Evolutionary conservation across 805 yeast species (phyloP).

Genomic region (Candida fluviatilis): DNA sequence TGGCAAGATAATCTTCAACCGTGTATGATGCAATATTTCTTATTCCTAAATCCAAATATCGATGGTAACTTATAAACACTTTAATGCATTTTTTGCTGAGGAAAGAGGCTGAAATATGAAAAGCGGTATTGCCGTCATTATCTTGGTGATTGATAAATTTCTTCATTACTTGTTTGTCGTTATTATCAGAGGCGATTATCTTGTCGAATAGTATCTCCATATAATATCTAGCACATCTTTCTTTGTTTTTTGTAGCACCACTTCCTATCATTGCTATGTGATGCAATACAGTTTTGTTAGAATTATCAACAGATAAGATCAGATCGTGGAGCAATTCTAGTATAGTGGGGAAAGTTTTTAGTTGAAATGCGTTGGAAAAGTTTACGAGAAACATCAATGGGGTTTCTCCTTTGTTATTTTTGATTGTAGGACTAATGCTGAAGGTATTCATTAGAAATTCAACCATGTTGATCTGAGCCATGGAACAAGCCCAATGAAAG

Average conservation of each 20-base stretch:
- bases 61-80: slow-evolving; percentile 81
- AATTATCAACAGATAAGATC: slow-evolving; percentile 32
- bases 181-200: slow-evolving; percentile 19
- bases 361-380: slow-evolving; percentile 36
- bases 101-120: slow-evolving; percentile 80
- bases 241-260: slow-evolving; percentile 24
- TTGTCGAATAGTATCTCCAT: slow-evolving; percentile 34
- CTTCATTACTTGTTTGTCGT: slow-evolving; percentile 26
- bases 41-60: slow-evolving; percentile 46
- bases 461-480: slow-evolving; percentile 73
- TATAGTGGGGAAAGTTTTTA: slow-evolving; percentile 33
- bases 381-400: slow-evolving; percentile 53
- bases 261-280: slow-evolving; percentile 27
- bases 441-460: slow-evolving; percentile 59
- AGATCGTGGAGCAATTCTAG: slow-evolving; percentile 33
- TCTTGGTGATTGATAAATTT: slow-evolving; percentile 82
- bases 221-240: slow-evolving; percentile 35
- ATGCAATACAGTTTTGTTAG: slow-evolving; percentile 40
- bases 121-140: slow-evolving; percentile 89
- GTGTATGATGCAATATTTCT: slow-evolving; percentile 42
- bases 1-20: slow-evolving; percentile 40
- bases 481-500: slow-evolving; percentile 92
- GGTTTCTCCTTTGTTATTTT: slow-evolving; percentile 84
- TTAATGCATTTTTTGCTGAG: slow-evolving; percentile 75
- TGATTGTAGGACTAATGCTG: slow-evolving; percentile 64